These are phyloP conservation scores for Xerocomus minutiporus DNA, from an alignment of 1,284 basidiomycete genomes.

Conservation along the genomic window DNA sequence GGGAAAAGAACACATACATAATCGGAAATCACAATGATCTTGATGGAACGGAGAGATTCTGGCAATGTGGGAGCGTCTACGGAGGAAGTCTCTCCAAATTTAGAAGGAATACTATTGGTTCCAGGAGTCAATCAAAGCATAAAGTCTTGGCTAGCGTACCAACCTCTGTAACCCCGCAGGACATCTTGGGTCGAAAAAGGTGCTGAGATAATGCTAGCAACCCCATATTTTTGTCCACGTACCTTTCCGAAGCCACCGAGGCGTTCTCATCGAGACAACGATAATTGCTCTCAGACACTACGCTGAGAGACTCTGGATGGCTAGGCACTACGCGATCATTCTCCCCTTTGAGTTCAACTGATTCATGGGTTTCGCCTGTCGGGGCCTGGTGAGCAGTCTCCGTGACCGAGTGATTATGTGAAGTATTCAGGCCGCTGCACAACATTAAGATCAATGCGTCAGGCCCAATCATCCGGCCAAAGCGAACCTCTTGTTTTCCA, in stretches of 20 bases:
- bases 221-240: constrained; percentile 1
- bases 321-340: neutral
- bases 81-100: constrained; percentile 5
- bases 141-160: neutral
- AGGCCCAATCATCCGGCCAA: too few relatives aligned
- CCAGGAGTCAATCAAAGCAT: neutral
- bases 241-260: constrained; percentile 4
- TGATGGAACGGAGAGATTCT: constrained; percentile 44
- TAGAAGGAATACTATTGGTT: constrained; percentile 20
- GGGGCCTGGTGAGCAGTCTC: neutral
- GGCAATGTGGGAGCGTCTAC: neutral
- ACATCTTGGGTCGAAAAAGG: constrained; percentile 2
- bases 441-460: neutral
- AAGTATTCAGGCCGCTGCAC: too few relatives aligned
- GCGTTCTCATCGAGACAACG: constrained; percentile 16
- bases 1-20: constrained; percentile 44
- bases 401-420: neutral
- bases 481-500: constrained; percentile 7
- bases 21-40: constrained; percentile 66
- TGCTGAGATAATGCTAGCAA: neutral
- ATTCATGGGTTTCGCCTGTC: neutral
- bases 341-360: neutral
- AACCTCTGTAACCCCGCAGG: constrained; percentile 18
- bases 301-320: constrained; percentile 16
- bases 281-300: constrained; percentile 24